phyloP scores from a whole-genome alignment of 2,329 filamentous ascomycete species.

The Paecilomyces dactylethromorphus region DNA sequence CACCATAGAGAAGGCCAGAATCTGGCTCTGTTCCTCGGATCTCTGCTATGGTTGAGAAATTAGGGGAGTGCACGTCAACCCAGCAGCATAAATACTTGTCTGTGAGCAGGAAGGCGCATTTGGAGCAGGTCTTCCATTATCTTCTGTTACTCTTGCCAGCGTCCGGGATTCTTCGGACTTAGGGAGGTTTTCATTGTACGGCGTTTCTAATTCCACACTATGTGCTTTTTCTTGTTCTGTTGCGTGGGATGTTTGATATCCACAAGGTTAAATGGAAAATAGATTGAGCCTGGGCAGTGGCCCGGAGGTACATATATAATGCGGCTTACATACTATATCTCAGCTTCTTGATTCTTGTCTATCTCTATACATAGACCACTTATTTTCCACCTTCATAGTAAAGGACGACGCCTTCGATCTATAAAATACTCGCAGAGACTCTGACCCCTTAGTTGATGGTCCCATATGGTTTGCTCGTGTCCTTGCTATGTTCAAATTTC shows the following conservation, averaged over 20 bases:
- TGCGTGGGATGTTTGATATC: not conserved
- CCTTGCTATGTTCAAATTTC: constrained; percentile 21
- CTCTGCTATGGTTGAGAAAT: not conserved
- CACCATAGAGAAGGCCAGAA: not conserved
- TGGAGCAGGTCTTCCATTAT: not conserved
- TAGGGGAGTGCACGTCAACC: not conserved
- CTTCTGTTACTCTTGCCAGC: not conserved
- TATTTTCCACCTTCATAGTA: too few relatives aligned
- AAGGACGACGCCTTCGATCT: too few relatives aligned
- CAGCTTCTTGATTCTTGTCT: not conserved
- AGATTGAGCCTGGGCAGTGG: not conserved
- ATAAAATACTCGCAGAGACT: not conserved
- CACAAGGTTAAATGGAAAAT: not conserved
- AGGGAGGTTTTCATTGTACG: not conserved
- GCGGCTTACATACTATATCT: not conserved
- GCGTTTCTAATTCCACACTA: not conserved
- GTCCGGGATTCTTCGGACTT: not conserved
- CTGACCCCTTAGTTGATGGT: constrained; percentile 9
- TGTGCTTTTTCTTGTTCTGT: not conserved
- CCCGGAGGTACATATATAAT: not conserved
- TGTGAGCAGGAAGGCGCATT: not conserved
- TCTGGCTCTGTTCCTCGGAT: not conserved
- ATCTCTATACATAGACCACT: not conserved
- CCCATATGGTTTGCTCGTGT: constrained; percentile 27
- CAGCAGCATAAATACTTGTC: too few relatives aligned